Percentiles rank a stretch among this genome's conserved stretches.
phyloP scores from a whole-genome alignment of 1,284 basidiomycete species.

The Rhodotorula sp. region DNA sequence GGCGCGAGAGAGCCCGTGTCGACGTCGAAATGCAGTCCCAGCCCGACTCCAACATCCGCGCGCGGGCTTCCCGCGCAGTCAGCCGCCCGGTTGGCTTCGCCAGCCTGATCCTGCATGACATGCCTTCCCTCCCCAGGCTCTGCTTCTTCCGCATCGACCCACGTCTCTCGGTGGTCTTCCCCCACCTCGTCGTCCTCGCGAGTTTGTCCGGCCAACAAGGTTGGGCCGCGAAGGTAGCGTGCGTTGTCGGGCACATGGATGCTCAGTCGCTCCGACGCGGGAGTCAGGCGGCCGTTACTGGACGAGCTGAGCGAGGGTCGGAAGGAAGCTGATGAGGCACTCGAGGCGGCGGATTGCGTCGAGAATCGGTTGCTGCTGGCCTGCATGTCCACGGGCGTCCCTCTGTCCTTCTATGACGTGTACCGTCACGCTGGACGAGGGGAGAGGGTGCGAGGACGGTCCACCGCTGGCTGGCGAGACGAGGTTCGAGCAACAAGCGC shows the following conservation, averaged over 20 bases:
- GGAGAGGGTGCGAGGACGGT: no score
- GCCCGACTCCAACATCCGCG: not conserved
- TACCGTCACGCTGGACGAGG: not conserved
- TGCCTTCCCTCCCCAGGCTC: not conserved
- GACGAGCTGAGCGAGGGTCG: not conserved
- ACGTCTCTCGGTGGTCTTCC: not conserved
- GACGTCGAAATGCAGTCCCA: not conserved
- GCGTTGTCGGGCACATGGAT: constrained; percentile 1
- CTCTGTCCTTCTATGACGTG: not conserved
- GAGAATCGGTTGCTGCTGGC: no score
- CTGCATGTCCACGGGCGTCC: no score
- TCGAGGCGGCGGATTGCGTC: no score
- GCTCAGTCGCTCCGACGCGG: not conserved
- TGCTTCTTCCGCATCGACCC: not conserved
- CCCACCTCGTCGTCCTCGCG: not conserved
- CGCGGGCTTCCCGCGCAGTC: not conserved
- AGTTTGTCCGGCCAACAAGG: not conserved
- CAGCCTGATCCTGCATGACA: not conserved
- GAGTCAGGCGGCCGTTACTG: constrained; percentile 2
- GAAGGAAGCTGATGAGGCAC: not conserved
- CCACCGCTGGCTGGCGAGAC: no score
- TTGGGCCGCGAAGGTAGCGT: not conserved
- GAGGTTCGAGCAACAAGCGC: no score
- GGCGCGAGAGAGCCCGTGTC: not conserved
- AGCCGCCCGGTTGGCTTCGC: no score